These are phyloP conservation scores for Aspergillus sp. DNA, from an alignment of 2,329 filamentous ascomycete genomes.

Conservation along the genomic window DNA sequence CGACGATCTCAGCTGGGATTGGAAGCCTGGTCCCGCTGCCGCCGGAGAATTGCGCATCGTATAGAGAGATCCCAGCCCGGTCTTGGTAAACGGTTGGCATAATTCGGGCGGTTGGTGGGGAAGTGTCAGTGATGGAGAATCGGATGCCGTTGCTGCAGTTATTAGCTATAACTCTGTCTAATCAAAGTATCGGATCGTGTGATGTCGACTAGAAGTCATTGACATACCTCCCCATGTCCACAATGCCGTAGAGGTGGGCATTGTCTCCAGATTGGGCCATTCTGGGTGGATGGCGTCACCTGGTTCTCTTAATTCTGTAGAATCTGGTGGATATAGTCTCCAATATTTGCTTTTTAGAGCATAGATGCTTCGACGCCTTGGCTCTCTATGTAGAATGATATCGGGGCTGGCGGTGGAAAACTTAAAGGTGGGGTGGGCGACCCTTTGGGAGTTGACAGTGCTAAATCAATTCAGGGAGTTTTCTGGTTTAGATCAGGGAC, in stretches of 20 bases:
- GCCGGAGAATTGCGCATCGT: slow-evolving; percentile 67
- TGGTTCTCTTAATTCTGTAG: not conserved
- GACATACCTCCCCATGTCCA: slow-evolving; percentile 44
- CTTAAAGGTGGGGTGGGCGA: too few species aligned
- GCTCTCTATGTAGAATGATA: not conserved
- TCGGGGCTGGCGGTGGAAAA: too few species aligned
- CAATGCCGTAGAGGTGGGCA: slow-evolving; percentile 34
- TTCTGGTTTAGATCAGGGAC: not conserved
- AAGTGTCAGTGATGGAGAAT: slow-evolving; percentile 84
- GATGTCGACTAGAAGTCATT: not conserved
- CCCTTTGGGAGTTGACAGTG: too few species aligned
- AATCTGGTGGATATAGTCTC: not conserved
- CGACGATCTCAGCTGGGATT: slow-evolving; percentile 61
- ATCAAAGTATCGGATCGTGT: not conserved
- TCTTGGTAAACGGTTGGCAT: slow-evolving; percentile 76
- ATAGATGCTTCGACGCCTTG: not conserved
- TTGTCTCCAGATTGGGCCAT: slow-evolving; percentile 5
- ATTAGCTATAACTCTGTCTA: not conserved
- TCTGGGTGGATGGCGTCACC: not conserved
- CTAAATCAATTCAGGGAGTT: not conserved
- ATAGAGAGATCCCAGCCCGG: slow-evolving; percentile 78
- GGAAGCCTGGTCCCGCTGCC: slow-evolving; percentile 39
- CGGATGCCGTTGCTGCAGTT: slow-evolving; percentile 75
- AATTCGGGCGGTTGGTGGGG: slow-evolving; percentile 67
- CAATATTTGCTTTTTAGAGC: not conserved